These are phyloP conservation scores for Tetracladium setigerum DNA, from an alignment of 495 filamentous ascomycete genomes.

Conservation along the genomic window DNA sequence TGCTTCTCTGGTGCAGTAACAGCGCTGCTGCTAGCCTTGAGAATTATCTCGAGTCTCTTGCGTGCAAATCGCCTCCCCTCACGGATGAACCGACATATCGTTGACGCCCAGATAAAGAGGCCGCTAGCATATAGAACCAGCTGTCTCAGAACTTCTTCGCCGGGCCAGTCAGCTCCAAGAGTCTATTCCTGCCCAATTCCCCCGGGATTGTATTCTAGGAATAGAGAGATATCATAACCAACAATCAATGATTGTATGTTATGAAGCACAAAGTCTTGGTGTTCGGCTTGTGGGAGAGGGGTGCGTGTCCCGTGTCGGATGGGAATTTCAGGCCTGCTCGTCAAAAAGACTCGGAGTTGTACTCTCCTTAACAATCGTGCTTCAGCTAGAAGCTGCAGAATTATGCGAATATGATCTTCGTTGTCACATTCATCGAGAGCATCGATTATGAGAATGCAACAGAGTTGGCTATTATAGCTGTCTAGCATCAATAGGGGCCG, in stretches of 20 bases:
- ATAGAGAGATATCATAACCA: conserved; percentile 7
- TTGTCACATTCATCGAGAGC: conserved; percentile 21
- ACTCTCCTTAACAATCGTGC: conserved; percentile 10
- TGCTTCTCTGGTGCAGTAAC: conserved; percentile 2
- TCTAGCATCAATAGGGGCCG: conserved; percentile 14
- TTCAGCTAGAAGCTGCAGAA: conserved; percentile 18
- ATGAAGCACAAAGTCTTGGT: conserved; percentile 1
- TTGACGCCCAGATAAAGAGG: conserved; percentile 7
- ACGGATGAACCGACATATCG: background rate
- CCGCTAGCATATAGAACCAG: conserved; percentile 2
- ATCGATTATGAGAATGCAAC: conserved; percentile 15
- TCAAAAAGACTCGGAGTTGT: conserved; percentile 14
- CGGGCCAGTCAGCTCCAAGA: conserved; percentile 1
- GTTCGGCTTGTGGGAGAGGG: conserved; percentile 7
- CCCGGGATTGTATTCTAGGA: conserved; percentile 9
- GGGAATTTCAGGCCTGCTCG: conserved; percentile 27
- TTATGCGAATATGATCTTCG: conserved; percentile 16
- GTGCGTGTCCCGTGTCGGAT: conserved; percentile 12
- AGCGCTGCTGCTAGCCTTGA: background rate
- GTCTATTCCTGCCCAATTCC: conserved; percentile 1
- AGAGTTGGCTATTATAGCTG: background rate
- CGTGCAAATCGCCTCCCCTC: conserved; percentile 5
- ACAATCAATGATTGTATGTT: conserved; percentile 3
- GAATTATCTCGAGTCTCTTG: background rate
- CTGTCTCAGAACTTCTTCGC: background rate